A percentile compares a stretch with the other conserved stretches of the same genome.
Evolutionary conservation across 345 rosid genomes (phyloP).

Genomic region (Bruguiera gymnorhiza): DNA sequence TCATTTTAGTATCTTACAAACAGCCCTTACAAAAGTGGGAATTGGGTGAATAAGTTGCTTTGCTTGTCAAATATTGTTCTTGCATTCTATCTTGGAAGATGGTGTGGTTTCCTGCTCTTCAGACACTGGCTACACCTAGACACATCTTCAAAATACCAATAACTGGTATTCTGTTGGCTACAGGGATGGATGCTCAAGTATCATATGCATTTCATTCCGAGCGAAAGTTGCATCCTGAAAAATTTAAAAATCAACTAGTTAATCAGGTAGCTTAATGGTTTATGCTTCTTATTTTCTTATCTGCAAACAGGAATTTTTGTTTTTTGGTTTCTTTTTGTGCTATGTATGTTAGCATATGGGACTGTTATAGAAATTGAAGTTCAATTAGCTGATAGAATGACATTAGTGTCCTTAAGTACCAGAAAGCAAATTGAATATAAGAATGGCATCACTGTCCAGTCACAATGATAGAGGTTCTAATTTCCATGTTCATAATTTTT

Average conservation of each 20-base stretch:
- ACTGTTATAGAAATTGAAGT: too few species aligned
- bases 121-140: not conserved
- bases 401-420: too few species aligned
- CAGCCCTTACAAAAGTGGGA: too few species aligned
- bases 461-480: too few species aligned
- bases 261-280: constrained; percentile 57
- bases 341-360: not conserved
- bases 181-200: constrained; percentile 91
- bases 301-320: not conserved
- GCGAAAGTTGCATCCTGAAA: constrained; percentile 64
- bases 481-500: too few species aligned
- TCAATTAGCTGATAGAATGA: too few species aligned
- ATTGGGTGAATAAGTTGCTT: too few species aligned
- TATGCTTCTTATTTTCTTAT: not conserved
- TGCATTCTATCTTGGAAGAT: too few species aligned
- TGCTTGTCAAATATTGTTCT: not conserved
- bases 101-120: not conserved
- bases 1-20: too few species aligned
- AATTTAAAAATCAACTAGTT: constrained; percentile 45
- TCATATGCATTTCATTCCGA: constrained; percentile 31
- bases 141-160: not conserved
- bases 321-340: not conserved
- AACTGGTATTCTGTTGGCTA: constrained; percentile 3
- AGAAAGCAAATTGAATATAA: too few species aligned
- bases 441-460: too few species aligned